These are phyloP conservation scores for Naganishia kalamii DNA, from an alignment of 768 basidiomycete species.

Conservation along the genomic window DNA sequence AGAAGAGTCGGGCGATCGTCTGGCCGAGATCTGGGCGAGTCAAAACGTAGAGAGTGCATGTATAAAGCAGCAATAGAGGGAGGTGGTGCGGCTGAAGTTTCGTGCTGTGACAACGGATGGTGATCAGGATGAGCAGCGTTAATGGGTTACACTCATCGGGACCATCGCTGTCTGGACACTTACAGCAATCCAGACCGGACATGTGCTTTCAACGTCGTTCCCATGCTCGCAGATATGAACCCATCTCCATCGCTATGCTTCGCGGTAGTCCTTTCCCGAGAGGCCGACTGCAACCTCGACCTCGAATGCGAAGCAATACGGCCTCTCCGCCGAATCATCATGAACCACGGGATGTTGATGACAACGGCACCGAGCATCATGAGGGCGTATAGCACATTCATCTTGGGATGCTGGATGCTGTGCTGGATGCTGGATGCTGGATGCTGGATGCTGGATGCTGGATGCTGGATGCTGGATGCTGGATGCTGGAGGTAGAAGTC, in stretches of 20 bases:
- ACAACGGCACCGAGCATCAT: background rate
- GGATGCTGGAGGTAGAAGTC: too few species aligned
- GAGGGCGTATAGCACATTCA: background rate
- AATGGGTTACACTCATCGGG: background rate
- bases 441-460: too few species aligned
- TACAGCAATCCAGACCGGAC: slow-evolving; percentile 1
- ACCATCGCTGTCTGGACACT: background rate
- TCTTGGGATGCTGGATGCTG: background rate
- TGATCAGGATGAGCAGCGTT: background rate
- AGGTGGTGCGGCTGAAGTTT: slow-evolving; percentile 16
- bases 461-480: too few species aligned
- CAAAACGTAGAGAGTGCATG: slow-evolving; percentile 7
- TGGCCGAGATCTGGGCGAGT: slow-evolving; percentile 6
- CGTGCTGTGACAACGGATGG: background rate
- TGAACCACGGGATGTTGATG: slow-evolving; percentile 3
- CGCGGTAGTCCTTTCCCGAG: background rate
- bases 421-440: too few species aligned
- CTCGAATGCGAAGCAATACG: background rate
- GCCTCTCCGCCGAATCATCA: slow-evolving; percentile 9
- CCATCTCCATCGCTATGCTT: background rate
- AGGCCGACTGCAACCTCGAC: background rate
- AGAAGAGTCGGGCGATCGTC: background rate
- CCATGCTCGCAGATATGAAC: background rate
- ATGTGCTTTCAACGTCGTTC: background rate
- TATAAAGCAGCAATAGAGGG: slow-evolving; percentile 4